These are phyloP conservation scores for Vachellia collinsii DNA, from an alignment of 306 rosid species.

Conservation along the genomic window DNA sequence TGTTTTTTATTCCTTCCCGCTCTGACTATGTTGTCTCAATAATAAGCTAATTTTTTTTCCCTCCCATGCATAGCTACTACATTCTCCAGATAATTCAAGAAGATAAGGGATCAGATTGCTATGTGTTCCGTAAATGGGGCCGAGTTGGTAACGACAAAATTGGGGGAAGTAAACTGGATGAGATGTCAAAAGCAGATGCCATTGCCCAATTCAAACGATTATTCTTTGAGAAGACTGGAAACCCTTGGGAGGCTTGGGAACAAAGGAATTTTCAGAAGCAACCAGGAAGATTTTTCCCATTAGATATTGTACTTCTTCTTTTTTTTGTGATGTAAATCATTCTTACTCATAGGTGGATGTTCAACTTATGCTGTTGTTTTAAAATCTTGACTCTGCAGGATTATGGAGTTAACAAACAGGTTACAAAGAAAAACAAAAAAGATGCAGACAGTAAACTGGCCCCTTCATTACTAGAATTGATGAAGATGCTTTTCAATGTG, in stretches of 20 bases:
- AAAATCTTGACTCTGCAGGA: constrained; percentile 61
- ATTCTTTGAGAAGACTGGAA: constrained; percentile 95
- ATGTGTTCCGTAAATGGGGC: constrained; percentile 96
- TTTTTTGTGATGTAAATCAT: constrained; percentile 23
- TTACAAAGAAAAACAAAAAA: constrained; percentile 54
- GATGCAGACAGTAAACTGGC: constrained; percentile 62
- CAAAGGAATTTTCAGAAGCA: constrained; percentile 78
- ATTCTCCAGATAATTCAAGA: constrained; percentile 92
- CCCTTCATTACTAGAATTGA: constrained; percentile 76
- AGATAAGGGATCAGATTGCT: constrained; percentile 80
- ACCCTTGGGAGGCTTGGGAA: constrained; percentile 99
- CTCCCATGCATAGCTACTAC: constrained; percentile 64
- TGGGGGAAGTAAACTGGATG: constrained; percentile 80
- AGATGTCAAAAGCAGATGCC: constrained; percentile 77
- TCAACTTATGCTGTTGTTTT: constrained; percentile 28
- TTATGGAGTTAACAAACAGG: constrained; percentile 83
- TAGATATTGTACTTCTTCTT: constrained; percentile 80
- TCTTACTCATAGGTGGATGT: constrained; percentile 11
- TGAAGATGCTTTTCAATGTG: constrained; percentile 89
- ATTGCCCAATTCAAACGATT: constrained; percentile 77
- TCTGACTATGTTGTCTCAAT: neutral
- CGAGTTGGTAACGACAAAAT: constrained; percentile 93
- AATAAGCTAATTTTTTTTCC: constrained; percentile 36
- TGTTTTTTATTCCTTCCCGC: neutral
- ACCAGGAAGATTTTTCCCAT: constrained; percentile 95